phyloP scores from a whole-genome alignment of 768 basidiomycete species.

The Chalciporus pseudorubinellus region DNA sequence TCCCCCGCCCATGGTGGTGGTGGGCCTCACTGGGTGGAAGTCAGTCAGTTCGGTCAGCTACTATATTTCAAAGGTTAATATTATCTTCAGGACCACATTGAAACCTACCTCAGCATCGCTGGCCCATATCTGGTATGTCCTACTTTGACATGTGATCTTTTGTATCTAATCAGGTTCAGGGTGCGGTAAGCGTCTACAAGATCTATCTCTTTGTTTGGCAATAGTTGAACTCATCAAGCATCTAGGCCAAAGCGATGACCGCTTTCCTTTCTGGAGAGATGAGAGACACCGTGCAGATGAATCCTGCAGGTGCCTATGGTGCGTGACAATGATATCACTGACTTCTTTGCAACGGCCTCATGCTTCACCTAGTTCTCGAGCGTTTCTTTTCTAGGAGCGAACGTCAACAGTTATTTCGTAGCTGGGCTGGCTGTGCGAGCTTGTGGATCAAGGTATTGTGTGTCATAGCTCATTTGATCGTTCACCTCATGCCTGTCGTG shows the following conservation, averaged over 20 bases:
- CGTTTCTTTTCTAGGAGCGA: conserved; percentile 91
- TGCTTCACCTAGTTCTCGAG: conserved; percentile 55
- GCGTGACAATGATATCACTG: conserved; percentile 7
- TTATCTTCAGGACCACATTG: conserved; percentile 67
- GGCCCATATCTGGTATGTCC: conserved; percentile 77
- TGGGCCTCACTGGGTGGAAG: conserved; percentile 90
- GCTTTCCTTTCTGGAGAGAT: conserved; percentile 96
- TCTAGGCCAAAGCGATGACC: conserved; percentile 89
- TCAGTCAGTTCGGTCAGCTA: conserved; percentile 27
- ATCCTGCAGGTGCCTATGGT: conserved; percentile 79
- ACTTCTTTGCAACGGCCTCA: not conserved
- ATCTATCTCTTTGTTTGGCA: not conserved
- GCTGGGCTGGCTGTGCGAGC: conserved; percentile 93
- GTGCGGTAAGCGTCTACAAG: conserved; percentile 56
- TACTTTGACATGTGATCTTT: not conserved
- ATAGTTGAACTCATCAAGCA: not conserved
- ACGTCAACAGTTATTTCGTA: conserved; percentile 84
- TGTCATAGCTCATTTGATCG: not conserved
- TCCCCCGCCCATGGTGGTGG: conserved; percentile 78
- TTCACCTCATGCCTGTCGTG: not conserved
- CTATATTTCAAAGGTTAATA: not conserved
- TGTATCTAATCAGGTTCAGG: conserved; percentile 39
- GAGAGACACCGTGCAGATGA: conserved; percentile 87
- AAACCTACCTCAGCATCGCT: conserved; percentile 78
- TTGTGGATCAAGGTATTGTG: conserved; percentile 87